A percentile compares a stretch with the other conserved stretches of the same genome.
These are phyloP conservation scores for Medicago lupulina DNA, from an alignment of 306 rosid genomes.

Conservation along the genomic window DNA sequence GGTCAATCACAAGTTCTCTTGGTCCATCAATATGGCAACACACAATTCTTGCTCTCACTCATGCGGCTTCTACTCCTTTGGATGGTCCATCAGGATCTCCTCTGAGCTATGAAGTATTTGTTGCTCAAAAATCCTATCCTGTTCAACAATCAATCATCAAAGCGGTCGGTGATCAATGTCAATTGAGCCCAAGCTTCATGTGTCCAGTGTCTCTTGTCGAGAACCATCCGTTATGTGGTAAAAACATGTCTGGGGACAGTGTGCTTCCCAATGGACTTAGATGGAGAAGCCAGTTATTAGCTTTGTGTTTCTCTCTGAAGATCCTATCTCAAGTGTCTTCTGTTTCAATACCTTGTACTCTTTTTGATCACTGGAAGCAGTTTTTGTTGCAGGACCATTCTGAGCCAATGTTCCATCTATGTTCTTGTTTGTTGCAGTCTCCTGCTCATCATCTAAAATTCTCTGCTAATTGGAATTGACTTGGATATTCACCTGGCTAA, in stretches of 20 bases:
- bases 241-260: conserved; percentile 37
- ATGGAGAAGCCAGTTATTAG: conserved; percentile 60
- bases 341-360: conserved; percentile 36
- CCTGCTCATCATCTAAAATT: conserved; percentile 53
- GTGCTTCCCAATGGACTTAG: conserved; percentile 48
- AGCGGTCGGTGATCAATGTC: conserved; percentile 47
- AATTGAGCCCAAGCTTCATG: conserved; percentile 44
- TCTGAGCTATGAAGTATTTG: conserved; percentile 52
- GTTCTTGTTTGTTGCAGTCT: conserved; percentile 53
- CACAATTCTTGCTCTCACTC: conserved; percentile 57
- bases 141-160: conserved; percentile 55
- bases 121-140: conserved; percentile 52
- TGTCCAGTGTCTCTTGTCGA: conserved; percentile 62
- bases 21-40: conserved; percentile 59
- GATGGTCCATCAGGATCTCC: conserved; percentile 64
- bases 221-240: conserved; percentile 54
- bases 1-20: conserved; percentile 56
- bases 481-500: conserved; percentile 2
- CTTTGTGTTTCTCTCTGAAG: conserved; percentile 60
- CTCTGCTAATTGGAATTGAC: conserved; percentile 41
- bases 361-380: conserved; percentile 44
- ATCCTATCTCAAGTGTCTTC: conserved; percentile 46
- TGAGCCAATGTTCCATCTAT: conserved; percentile 39
- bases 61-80: conserved; percentile 61
- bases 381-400: conserved; percentile 39